Conservation (phyloP, 306 rosid species). For the Psophocarpus tetragonolobus region DNA sequence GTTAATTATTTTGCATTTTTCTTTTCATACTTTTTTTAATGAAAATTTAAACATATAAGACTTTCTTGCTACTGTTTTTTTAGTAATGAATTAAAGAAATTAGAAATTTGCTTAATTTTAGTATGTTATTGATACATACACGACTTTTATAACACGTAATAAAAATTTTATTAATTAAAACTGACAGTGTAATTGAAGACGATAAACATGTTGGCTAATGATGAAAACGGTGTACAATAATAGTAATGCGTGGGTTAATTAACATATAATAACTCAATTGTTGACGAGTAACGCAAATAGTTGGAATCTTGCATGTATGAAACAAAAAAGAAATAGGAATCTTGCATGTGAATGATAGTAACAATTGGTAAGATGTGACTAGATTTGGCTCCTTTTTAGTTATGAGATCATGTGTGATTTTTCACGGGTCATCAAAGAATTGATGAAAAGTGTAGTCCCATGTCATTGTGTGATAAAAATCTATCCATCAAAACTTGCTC, state of each 20-base stretch:
- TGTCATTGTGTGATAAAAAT: neutral
- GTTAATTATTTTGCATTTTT: too few relatives aligned
- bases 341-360: constrained; percentile 29
- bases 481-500: neutral
- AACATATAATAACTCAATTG: neutral
- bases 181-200: neutral
- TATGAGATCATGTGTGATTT: neutral
- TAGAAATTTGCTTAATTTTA: too few relatives aligned
- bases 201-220: neutral
- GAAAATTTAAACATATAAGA: too few relatives aligned
- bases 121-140: too few relatives aligned
- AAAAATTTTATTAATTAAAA: too few relatives aligned
- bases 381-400: neutral
- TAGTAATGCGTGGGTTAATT: constrained; percentile 8
- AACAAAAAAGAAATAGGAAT: constrained; percentile 17
- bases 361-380: constrained; percentile 9
- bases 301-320: constrained; percentile 18
- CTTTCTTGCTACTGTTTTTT: too few relatives aligned
- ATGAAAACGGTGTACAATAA: neutral
- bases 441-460: neutral
- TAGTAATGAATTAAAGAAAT: too few relatives aligned
- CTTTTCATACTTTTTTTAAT: too few relatives aligned
- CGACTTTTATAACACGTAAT: too few relatives aligned
- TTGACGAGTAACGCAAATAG: neutral
- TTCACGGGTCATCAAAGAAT: constrained; percentile 1